Percentiles rank a stretch among this genome's conserved stretches.
Evolutionary conservation across 352 stramenopile genomes (phyloP).

Genomic region (Pythium folliculosum): DNA sequence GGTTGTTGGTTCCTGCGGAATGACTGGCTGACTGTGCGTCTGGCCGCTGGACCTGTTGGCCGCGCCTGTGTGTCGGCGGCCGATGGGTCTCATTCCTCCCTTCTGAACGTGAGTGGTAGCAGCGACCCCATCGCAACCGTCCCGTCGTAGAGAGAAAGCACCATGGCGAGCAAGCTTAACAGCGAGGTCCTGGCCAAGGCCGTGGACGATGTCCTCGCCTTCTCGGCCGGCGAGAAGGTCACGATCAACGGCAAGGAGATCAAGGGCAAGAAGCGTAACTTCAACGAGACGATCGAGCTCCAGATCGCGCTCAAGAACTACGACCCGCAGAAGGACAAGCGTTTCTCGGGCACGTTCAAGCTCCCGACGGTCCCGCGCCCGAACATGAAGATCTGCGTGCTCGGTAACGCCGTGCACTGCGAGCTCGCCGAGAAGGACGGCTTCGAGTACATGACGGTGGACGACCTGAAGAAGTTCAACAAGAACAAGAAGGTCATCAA

Average conservation of each 20-base stretch:
- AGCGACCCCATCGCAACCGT: conserved; percentile 46
- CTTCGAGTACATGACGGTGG: conserved; percentile 98
- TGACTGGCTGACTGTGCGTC: conserved; percentile 31
- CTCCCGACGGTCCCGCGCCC: conserved; percentile 95
- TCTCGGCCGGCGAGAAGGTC: conserved; percentile 93
- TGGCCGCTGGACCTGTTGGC: background rate
- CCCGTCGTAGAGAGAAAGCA: conserved; percentile 27
- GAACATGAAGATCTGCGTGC: conserved; percentile 97
- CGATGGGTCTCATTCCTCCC: conserved; percentile 55
- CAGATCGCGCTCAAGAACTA: conserved; percentile 99
- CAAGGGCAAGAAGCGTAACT: conserved; percentile 99
- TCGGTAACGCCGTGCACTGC: conserved; percentile 98
- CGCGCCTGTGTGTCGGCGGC: background rate
- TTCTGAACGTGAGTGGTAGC: conserved; percentile 73
- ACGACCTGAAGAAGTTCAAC: conserved; percentile 99
- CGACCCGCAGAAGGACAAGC: conserved; percentile 99
- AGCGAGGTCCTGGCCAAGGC: conserved; percentile 95
- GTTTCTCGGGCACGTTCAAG: conserved; percentile 99
- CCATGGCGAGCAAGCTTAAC: conserved; percentile 96
- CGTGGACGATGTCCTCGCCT: conserved; percentile 96
- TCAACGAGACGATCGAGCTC: conserved; percentile 99
- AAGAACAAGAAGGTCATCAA: conserved; percentile 99
- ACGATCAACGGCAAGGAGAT: conserved; percentile 89
- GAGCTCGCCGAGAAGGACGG: conserved; percentile 98
- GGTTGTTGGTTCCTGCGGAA: conserved; percentile 21